A percentile compares a stretch with the other conserved stretches of the same genome.
phyloP scores from a whole-genome alignment of 202 grass and related monocot genomes.

The Carex arenaria region DNA sequence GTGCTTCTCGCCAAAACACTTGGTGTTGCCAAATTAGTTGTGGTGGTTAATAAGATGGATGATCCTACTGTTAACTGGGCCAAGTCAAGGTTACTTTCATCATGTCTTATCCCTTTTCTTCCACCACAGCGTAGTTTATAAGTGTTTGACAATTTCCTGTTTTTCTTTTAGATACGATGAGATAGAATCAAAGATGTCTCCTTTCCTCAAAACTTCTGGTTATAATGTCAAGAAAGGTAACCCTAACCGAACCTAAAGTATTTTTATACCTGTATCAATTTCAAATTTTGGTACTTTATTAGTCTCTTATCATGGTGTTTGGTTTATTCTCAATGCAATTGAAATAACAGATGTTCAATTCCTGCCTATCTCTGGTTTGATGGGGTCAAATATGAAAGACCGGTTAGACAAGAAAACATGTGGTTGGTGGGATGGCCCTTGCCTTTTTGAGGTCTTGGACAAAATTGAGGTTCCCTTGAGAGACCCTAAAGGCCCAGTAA shows the following conservation, averaged over 20 bases:
- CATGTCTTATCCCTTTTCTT: neutral
- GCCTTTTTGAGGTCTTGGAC: constrained; percentile 85
- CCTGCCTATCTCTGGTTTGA: constrained; percentile 85
- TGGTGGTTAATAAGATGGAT: constrained; percentile 98
- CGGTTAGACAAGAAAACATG: constrained; percentile 76
- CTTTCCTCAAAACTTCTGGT: constrained; percentile 78
- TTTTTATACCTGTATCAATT: neutral
- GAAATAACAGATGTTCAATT: constrained; percentile 75
- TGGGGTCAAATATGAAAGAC: constrained; percentile 79
- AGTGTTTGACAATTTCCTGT: constrained; percentile 6
- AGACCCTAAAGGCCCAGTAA: constrained; percentile 75
- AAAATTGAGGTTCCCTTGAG: constrained; percentile 76
- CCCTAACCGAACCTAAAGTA: neutral
- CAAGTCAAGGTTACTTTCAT: constrained; percentile 58
- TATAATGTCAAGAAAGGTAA: constrained; percentile 95
- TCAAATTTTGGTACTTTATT: constrained; percentile 8
- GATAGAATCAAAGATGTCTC: constrained; percentile 81
- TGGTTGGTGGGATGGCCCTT: constrained; percentile 79
- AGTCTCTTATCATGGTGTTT: neutral
- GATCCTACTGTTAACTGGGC: constrained; percentile 91
- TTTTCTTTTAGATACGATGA: constrained; percentile 73
- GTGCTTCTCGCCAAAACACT: constrained; percentile 96
- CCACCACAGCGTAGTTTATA: neutral
- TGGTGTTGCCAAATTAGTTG: constrained; percentile 80
- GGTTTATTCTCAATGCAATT: constrained; percentile 20